Conservation (phyloP, 208 protist genomes). For the Leishmania turanica region DNA sequence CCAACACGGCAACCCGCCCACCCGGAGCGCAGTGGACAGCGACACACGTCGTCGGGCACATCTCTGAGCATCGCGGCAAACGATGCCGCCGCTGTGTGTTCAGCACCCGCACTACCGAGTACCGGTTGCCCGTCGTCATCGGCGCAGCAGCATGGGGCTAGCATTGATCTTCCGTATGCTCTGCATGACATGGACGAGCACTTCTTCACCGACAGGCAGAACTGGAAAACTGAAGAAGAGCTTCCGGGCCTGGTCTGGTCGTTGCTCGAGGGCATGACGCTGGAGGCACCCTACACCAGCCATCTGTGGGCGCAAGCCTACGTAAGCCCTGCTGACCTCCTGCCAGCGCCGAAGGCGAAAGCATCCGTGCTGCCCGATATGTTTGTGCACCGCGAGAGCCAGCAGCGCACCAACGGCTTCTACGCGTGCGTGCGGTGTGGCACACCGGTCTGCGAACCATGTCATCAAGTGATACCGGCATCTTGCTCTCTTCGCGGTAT, state of each 20-base stretch:
- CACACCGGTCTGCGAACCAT: slow-evolving; percentile 58
- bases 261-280: slow-evolving; percentile 51
- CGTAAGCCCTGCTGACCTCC: slow-evolving; percentile 25
- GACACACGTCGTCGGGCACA: neutral
- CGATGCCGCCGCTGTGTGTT: neutral
- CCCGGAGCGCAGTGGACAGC: neutral
- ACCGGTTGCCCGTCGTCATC: neutral
- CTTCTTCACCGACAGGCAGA: slow-evolving; percentile 9
- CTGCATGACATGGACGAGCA: slow-evolving; percentile 28
- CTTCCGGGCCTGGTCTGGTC: slow-evolving; percentile 29
- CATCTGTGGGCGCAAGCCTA: slow-evolving; percentile 66
- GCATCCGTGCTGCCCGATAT: neutral
- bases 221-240: slow-evolving; percentile 24
- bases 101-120: too few relatives aligned
- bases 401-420: slow-evolving; percentile 50
- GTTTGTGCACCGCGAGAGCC: slow-evolving; percentile 35
- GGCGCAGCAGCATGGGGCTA: neutral
- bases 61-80: neutral
- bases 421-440: slow-evolving; percentile 79
- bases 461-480: slow-evolving; percentile 47
- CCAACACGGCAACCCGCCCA: neutral
- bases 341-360: neutral
- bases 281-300: slow-evolving; percentile 76
- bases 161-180: slow-evolving; percentile 2
- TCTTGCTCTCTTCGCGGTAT: slow-evolving; percentile 42